A percentile compares a stretch with the other conserved stretches of the same genome.
phyloP scores from a whole-genome alignment of 2,329 filamentous ascomycete species.

The Shiraia sp. region DNA sequence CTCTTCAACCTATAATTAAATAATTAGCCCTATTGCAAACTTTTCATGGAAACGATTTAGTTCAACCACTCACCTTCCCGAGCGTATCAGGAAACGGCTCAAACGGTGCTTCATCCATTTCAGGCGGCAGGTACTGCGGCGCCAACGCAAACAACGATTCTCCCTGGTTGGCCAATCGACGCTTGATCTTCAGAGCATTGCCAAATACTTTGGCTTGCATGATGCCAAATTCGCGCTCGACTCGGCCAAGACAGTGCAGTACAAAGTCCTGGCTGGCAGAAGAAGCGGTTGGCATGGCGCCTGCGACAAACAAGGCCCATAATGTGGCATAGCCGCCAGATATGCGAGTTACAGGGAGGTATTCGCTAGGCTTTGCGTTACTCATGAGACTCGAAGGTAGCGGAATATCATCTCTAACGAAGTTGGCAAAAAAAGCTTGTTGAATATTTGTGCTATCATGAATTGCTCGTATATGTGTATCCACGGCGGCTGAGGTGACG shows the following conservation, averaged over 20 bases:
- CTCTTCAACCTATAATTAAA: too few species aligned
- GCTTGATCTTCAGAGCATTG: constrained; percentile 25
- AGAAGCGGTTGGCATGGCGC: constrained; percentile 31
- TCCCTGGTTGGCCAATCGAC: constrained; percentile 8
- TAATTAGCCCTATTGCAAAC: too few species aligned
- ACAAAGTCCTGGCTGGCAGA: constrained; percentile 28
- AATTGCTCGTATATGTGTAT: not conserved
- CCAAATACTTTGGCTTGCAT: constrained; percentile 38
- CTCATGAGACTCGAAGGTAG: constrained; percentile 1
- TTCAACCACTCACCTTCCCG: too few species aligned
- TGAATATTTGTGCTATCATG: not conserved
- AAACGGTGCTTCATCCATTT: constrained; percentile 4
- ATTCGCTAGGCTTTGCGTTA: constrained; percentile 10
- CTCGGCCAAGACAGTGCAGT: constrained; percentile 60
- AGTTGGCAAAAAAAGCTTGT: constrained; percentile 29
- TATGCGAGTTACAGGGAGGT: constrained; percentile 36
- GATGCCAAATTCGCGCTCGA: constrained; percentile 54
- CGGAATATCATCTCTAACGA: constrained; percentile 10
- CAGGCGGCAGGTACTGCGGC: constrained; percentile 17
- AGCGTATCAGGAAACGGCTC: constrained; percentile 1
- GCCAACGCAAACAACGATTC: constrained; percentile 9
- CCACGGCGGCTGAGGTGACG: not conserved
- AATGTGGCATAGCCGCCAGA: constrained; percentile 36
- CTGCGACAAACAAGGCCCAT: constrained; percentile 40
- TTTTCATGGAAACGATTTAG: too few species aligned